Evolutionary conservation across 306 rosid species (phyloP), one percentile per base, ranked within the genome.

Genomic region (Acacia crassicarpa): DNA sequence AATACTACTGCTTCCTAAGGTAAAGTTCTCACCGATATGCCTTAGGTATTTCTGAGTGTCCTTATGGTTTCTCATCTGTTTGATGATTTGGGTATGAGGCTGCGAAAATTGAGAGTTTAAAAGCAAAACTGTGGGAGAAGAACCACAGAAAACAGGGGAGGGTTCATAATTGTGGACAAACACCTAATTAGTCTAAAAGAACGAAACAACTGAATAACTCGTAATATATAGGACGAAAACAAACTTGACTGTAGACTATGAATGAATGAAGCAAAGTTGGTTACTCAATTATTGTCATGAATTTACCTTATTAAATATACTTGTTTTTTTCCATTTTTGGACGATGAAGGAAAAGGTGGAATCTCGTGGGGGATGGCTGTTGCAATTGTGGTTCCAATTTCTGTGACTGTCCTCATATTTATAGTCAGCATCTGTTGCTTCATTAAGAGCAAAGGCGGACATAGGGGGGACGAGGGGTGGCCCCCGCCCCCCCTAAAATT

Each of bases 331-430:
- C 27, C 22, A 41, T 8, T 30, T 78, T 38, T 78, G 41, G 35
- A 30, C 49, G 49, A 49, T 66, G 82, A 13, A 22, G 67, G 75
- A 22, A 67, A 78, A 40, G 38, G 78, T 27, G 68, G 75, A 15
- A 72, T 82, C 46, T 76, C 84, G 32, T 41, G 72, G 1, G 77
- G 80, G 53, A 41, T 76, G 32, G 74, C 83, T 77, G 72, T 88
- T 41, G 85, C 88, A 13, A 77, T 88, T 80, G 80, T 78, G 53
- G 82, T 88, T 6, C 88, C 88, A 51, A 63, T 85, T 61, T 20
- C 58, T 11, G 84, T 75, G 63, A 79, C 77, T 53, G 30, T 80
- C 16, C 49, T 76, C 38, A 74, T 83, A 16, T 70, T 85, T 7
- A 4, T 74, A 0, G 40, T 62, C 11, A 85, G 82, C 4, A 14